These are phyloP conservation scores for Populus simonii DNA, from an alignment of 345 rosid species.

Conservation along the genomic window DNA sequence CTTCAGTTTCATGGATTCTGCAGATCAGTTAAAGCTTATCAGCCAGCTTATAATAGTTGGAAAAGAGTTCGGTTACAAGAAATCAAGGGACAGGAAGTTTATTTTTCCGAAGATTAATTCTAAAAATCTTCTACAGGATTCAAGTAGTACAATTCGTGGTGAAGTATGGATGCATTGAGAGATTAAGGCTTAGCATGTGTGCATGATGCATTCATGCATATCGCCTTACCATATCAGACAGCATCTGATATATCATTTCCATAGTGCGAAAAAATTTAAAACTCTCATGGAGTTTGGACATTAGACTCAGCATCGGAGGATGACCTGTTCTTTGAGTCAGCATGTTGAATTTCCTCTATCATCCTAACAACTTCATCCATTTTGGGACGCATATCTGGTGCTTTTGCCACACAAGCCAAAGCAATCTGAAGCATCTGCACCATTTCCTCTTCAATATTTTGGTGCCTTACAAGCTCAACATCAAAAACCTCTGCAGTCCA, in stretches of 20 bases:
- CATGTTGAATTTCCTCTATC: conserved; percentile 61
- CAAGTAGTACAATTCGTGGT: too few species aligned
- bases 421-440: conserved; percentile 85
- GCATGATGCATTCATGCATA: background rate
- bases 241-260: background rate
- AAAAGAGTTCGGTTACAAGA: too few species aligned
- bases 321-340: conserved; percentile 45
- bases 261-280: background rate
- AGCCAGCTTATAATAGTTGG: too few species aligned
- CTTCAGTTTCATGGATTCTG: too few species aligned
- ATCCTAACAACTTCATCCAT: conserved; percentile 62
- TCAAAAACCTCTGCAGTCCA: conserved; percentile 93
- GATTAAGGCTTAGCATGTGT: background rate
- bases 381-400: conserved; percentile 54
- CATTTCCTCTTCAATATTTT: conserved; percentile 73
- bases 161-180: background rate
- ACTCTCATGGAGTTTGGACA: conserved; percentile 48
- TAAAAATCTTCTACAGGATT: too few species aligned
- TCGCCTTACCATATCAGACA: background rate
- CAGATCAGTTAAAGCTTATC: too few species aligned
- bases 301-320: conserved; percentile 61
- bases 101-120: too few species aligned
- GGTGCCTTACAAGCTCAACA: conserved; percentile 62
- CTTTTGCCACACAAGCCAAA: conserved; percentile 57
- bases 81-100: too few species aligned